phyloP scores from a whole-genome alignment of 2,329 filamentous ascomycete genomes.

The Bretziella fagacearum region DNA sequence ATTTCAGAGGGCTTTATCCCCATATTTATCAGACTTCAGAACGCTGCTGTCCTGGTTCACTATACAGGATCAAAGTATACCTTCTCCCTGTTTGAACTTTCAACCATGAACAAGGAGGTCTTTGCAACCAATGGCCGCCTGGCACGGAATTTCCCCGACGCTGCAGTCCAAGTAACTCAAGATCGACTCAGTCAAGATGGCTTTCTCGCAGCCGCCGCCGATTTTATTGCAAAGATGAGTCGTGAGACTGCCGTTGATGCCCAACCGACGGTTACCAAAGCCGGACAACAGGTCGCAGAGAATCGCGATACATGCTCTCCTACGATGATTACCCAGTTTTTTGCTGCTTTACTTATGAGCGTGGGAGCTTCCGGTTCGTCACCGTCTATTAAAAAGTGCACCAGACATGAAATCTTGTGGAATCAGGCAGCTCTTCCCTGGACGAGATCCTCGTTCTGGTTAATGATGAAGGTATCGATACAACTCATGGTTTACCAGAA shows the following conservation, averaged over 20 bases:
- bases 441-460: conserved; percentile 36
- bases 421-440: conserved; percentile 23
- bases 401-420: conserved; percentile 37
- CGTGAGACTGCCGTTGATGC: conserved; percentile 17
- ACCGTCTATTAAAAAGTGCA: conserved; percentile 30
- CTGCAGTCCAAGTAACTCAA: conserved; percentile 16
- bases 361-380: conserved; percentile 19
- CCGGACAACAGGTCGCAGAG: conserved; percentile 23
- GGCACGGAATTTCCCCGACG: conserved; percentile 19
- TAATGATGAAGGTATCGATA: conserved; percentile 35
- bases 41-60: conserved; percentile 22
- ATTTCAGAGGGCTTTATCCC: conserved; percentile 16
- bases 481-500: conserved; percentile 21
- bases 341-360: conserved; percentile 25
- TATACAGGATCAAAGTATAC: conserved; percentile 15
- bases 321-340: conserved; percentile 33
- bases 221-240: conserved; percentile 20
- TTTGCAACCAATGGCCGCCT: conserved; percentile 20
- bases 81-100: conserved; percentile 24
- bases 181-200: conserved; percentile 11
- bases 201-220: conserved; percentile 17
- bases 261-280: conserved; percentile 23
- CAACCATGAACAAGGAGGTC: conserved; percentile 18
- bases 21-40: conserved; percentile 22
- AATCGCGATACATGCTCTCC: conserved; percentile 33